These are phyloP conservation scores for Aspergillus ellipticus DNA, from an alignment of 495 filamentous ascomycete genomes.

Conservation along the genomic window DNA sequence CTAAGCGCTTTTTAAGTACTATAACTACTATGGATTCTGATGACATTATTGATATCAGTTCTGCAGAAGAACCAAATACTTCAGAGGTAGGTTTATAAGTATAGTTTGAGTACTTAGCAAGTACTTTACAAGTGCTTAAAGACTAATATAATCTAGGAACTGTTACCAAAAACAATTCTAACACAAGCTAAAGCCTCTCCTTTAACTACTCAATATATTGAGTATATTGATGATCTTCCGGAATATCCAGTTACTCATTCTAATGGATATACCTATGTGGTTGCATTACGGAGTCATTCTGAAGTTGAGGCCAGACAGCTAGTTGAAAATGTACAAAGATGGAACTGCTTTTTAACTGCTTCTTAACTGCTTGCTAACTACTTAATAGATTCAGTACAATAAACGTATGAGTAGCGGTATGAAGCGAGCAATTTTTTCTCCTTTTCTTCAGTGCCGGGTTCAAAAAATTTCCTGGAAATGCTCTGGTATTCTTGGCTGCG, in stretches of 20 bases:
- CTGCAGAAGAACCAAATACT: no score
- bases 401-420: neutral
- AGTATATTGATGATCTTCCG: constrained; percentile 12
- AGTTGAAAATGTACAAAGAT: constrained; percentile 1
- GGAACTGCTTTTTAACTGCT: constrained; percentile 2
- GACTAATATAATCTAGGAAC: neutral
- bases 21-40: no score
- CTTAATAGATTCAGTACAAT: constrained; percentile 11
- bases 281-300: neutral
- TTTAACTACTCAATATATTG: neutral
- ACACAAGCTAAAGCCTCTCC: neutral
- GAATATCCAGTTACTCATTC: constrained; percentile 7
- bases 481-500: constrained; percentile 6
- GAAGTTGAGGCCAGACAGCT: constrained; percentile 4
- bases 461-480: constrained; percentile 10
- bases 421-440: neutral
- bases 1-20: no score
- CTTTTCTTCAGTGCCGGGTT: neutral
- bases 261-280: constrained; percentile 10
- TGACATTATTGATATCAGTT: no score
- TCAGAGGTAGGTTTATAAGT: no score
- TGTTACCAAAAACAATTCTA: neutral
- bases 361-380: constrained; percentile 1
- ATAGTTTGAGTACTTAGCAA: neutral
- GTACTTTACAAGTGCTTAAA: neutral